Base-by-base conservation (phyloP, 768 basidiomycete species). In the Pulveroboletus sp. region DNA sequence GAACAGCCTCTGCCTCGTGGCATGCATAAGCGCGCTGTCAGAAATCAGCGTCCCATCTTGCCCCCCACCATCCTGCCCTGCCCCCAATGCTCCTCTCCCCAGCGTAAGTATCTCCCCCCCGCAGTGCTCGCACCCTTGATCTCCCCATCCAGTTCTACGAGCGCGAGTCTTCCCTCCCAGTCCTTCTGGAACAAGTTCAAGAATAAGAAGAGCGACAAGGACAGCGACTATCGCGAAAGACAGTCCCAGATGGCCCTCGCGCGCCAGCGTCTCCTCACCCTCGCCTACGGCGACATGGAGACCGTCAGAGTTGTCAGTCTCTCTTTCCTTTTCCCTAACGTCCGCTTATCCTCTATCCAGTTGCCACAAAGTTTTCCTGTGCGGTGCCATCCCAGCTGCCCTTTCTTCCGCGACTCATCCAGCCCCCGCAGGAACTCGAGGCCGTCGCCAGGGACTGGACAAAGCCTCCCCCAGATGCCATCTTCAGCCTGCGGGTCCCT, bases 271-370 rank as follows among this genome's bases (percentile, higher is more conserved):
- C 79, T 89, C 56, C 76, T 93, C 58, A 93, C 90, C 50, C 80
- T 93, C 50, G 83, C 81, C 9, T 89, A 84, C 65, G 86, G 76
- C 47, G 90, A 92, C 32, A 88, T 90, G 84, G 90, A 93, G 71
- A 92, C 90, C 8, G 76, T 93, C 50, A 77, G 84, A 55, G 81
- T 86, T 75, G 86, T 69, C 42, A 44, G 65, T 58, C 16, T 43
- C 19, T 47, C 41, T 42, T 53, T 19, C 41, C 30, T 51, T 47
- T 48, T 4, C 47, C 53, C 36, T 17, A 31, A 0, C 39, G 10
- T 26, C 8, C 41, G 3, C 50, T 48, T 47, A 47, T 56, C 31
- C 30, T 20, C 9, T 31, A 42, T 37, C 20, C 54, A 90, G 86
- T 77, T 93, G 17, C 90, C 90, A 10, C 76, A 74, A 54, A 78